Evolutionary conservation across 495 filamentous ascomycete species (phyloP), one percentile per base, ranked within the genome.

Genomic region (Aspergillus ostianus): DNA sequence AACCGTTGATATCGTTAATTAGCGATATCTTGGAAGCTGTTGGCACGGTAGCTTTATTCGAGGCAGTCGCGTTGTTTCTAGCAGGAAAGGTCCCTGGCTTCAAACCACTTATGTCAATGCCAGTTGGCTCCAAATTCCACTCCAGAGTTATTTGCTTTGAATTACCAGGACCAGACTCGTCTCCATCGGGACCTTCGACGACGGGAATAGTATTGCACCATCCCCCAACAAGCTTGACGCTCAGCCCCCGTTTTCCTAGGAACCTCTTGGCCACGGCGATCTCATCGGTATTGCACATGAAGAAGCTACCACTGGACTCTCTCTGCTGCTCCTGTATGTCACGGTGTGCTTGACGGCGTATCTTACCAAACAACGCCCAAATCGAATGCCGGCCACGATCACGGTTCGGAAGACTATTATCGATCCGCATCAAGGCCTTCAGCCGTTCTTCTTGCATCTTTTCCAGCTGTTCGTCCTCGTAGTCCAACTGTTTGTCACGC

Each of bases 371-470:
- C 23, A 26, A 4, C 23, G 23, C 4, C 29, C 67, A 65, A 41
- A 58, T 59, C 4, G 68, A 67, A 13, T 65, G 61, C 15, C 47
- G 21, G 13, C 15, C 47, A 30, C 58, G 55, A 4, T 52, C 47
- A 30, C 58, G 55, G 2, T 52, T 41, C 36, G 60, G 32, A 20
- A 58, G 32, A 46, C 67, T 73, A 36, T 76, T 69, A 45, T 79
- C 73, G 6, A 72, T 55, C 1, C 29, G 58, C 59, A 77, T 21
- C 17, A 77, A 58, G 13, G 45, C 61, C 0, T 46, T 54, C 17
- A 73, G 61, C 53, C 78, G 77, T 44, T 67, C 73, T 6, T 32
- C 56, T 41, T 72, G 59, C 73, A 77, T 76, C 10, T 58, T 27
- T 30, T 53, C 55, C 47, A 80, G 54, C 4, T 57, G 44, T 8